Percentiles rank a stretch among this genome's conserved stretches.
Conservation (phyloP, 257 asterid genomes). For the Solanum chiquidenum region DNA sequence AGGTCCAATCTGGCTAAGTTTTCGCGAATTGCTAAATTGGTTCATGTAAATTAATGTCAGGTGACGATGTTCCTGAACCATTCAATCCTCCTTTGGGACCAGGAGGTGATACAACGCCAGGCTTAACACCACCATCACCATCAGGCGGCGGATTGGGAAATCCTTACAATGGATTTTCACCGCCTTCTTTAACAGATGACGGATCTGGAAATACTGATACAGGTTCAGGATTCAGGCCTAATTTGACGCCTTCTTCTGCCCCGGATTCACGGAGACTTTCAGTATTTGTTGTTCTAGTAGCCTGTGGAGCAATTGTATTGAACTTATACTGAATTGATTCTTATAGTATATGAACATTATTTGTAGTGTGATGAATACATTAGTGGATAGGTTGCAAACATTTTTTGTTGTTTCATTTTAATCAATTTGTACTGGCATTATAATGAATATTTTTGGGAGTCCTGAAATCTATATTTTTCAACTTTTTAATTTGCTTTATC, state of each 20-base stretch:
- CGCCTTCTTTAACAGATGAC: not conserved
- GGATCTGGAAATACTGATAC: constrained; percentile 19
- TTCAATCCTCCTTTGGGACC: constrained; percentile 8
- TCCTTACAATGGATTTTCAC: constrained; percentile 2
- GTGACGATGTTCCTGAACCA: constrained; percentile 24
- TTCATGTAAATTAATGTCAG: constrained; percentile 8
- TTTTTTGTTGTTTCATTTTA: not conserved
- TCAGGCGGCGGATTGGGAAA: constrained; percentile 2
- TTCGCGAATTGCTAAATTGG: not conserved
- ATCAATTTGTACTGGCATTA: not conserved
- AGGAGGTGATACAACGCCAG: not conserved
- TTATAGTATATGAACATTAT: not conserved
- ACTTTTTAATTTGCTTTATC: not conserved
- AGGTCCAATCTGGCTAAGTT: not conserved
- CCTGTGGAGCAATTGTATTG: constrained; percentile 20
- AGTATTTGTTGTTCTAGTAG: constrained; percentile 11
- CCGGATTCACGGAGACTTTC: constrained; percentile 6
- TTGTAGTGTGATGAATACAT: not conserved
- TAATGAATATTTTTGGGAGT: not conserved
- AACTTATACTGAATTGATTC: constrained; percentile 6
- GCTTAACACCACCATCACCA: constrained; percentile 1
- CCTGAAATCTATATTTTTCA: not conserved
- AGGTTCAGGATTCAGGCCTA: constrained; percentile 49
- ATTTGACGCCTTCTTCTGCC: constrained; percentile 35
- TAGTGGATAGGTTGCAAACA: not conserved